Evolutionary conservation across 768 basidiomycete species (phyloP).

Genomic region (Myochromella boudieri): DNA sequence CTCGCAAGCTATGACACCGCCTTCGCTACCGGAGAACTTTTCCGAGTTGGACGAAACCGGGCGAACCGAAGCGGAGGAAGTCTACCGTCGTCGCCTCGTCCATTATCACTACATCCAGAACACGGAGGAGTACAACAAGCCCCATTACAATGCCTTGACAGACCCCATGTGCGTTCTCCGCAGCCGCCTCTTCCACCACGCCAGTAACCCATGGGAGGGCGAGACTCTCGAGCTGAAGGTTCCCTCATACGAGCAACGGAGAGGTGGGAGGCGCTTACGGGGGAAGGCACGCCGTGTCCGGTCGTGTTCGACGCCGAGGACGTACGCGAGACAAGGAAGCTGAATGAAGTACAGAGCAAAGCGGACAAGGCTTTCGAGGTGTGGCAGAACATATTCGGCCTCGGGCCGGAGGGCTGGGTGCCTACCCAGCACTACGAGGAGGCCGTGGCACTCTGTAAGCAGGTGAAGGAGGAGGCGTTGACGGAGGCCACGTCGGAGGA

Average conservation of each 20-base stretch:
- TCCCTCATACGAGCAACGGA: constrained; percentile 43
- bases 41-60: constrained; percentile 39
- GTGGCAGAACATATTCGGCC: constrained; percentile 26
- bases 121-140: constrained; percentile 45
- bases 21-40: constrained; percentile 43
- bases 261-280: constrained; percentile 40
- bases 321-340: constrained; percentile 37
- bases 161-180: constrained; percentile 35
- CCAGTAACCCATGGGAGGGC: constrained; percentile 50
- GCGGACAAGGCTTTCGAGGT: constrained; percentile 30
- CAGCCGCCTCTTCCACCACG: constrained; percentile 41
- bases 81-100: constrained; percentile 46
- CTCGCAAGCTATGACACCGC: constrained; percentile 36
- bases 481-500: constrained; percentile 27
- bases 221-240: constrained; percentile 47
- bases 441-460: constrained; percentile 31
- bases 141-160: constrained; percentile 38
- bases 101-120: constrained; percentile 48
- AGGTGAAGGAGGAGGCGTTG: constrained; percentile 34
- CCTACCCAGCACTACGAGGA: constrained; percentile 38
- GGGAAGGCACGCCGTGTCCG: constrained; percentile 40
- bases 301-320: constrained; percentile 47
- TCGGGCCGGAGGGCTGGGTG: constrained; percentile 44
- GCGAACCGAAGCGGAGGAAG: constrained; percentile 28
- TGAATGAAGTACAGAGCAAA: constrained; percentile 28